phyloP scores from a whole-genome alignment of 1,284 basidiomycete species.

The Fomitopsis betulina region DNA sequence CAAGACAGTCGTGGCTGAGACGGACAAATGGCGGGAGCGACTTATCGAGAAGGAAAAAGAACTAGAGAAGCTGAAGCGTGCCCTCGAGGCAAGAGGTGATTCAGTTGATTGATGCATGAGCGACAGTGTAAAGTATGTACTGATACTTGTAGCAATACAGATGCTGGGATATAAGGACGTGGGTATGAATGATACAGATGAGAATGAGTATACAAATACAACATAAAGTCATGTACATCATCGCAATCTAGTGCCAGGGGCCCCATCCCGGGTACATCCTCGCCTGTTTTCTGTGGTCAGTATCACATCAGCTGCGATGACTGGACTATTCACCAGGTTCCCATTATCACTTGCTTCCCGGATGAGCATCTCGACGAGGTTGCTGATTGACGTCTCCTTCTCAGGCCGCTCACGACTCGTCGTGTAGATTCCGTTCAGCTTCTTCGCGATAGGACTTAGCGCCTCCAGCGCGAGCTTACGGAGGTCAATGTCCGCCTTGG shows the following conservation, averaged over 20 bases:
- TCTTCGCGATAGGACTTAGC: constrained; percentile 77
- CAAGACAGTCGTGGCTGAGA: constrained; percentile 61
- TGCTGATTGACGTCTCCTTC: constrained; percentile 74
- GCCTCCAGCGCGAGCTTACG: constrained; percentile 67
- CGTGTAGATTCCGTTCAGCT: constrained; percentile 74
- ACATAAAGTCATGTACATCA: background rate
- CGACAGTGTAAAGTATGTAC: background rate
- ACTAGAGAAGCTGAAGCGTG: constrained; percentile 54
- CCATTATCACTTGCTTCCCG: constrained; percentile 74
- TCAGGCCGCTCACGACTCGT: constrained; percentile 48
- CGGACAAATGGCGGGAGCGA: constrained; percentile 51
- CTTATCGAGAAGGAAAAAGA: constrained; percentile 76
- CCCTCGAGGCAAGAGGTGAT: constrained; percentile 29
- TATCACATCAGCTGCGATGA: constrained; percentile 41
- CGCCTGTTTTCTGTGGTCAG: constrained; percentile 34
- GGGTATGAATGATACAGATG: constrained; percentile 13
- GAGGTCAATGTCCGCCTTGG: constrained; percentile 44
- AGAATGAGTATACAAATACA: background rate
- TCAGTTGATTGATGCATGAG: background rate
- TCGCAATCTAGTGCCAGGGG: constrained; percentile 59
- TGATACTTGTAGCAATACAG: constrained; percentile 3
- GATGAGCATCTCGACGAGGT: constrained; percentile 87
- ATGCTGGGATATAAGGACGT: background rate
- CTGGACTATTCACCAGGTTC: constrained; percentile 61
- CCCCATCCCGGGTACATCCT: constrained; percentile 88